Percentiles rank a stretch among this genome's conserved stretches.
phyloP scores from a whole-genome alignment of 2,329 filamentous ascomycete species.

The Claviceps spartinae region DNA sequence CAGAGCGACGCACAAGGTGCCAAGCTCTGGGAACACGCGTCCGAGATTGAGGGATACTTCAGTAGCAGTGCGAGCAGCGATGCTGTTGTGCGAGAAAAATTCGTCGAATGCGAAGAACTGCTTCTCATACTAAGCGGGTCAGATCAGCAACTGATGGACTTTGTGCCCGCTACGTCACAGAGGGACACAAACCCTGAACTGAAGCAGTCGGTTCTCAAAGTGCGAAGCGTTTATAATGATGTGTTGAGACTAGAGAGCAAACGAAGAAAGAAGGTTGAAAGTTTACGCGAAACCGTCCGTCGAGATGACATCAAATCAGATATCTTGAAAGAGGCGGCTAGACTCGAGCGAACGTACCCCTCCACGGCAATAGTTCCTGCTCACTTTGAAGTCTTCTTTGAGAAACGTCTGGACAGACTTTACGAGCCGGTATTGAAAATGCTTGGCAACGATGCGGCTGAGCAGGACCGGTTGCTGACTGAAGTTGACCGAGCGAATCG shows the following conservation, averaged over 20 bases:
- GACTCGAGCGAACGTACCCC: slow-evolving; percentile 74
- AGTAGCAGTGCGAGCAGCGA: slow-evolving; percentile 46
- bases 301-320: slow-evolving; percentile 81
- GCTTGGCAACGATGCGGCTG: slow-evolving; percentile 55
- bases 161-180: slow-evolving; percentile 73
- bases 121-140: slow-evolving; percentile 66
- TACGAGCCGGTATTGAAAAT: slow-evolving; percentile 70
- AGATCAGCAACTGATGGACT: slow-evolving; percentile 71
- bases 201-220: slow-evolving; percentile 61
- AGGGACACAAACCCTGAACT: slow-evolving; percentile 68
- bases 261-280: slow-evolving; percentile 65
- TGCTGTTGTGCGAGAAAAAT: slow-evolving; percentile 58
- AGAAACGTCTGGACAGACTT: slow-evolving; percentile 56
- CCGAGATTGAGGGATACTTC: slow-evolving; percentile 79
- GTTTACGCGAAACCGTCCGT: slow-evolving; percentile 63
- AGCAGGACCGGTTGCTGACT: slow-evolving; percentile 59
- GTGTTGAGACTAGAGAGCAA: slow-evolving; percentile 70
- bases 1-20: slow-evolving; percentile 49
- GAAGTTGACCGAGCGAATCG: slow-evolving; percentile 64
- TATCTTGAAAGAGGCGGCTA: slow-evolving; percentile 68
- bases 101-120: slow-evolving; percentile 59
- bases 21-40: slow-evolving; percentile 61
- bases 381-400: slow-evolving; percentile 87
- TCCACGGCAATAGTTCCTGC: slow-evolving; percentile 73
- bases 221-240: slow-evolving; percentile 75